Evolutionary conservation across 1,139 yeast species (phyloP).

Genomic region (Pichia terricola): DNA sequence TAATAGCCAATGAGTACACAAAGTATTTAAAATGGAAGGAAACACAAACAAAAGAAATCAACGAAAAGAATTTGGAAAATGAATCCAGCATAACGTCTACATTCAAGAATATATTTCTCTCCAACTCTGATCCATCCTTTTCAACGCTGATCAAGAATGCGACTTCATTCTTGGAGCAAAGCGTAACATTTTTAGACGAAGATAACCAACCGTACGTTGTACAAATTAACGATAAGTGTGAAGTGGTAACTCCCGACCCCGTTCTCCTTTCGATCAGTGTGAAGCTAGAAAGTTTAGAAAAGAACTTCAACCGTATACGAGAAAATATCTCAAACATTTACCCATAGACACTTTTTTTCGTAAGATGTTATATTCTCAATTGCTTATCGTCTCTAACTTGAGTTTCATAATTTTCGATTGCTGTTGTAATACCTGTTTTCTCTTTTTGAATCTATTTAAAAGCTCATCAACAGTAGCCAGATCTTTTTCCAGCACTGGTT

Average conservation of each 20-base stretch:
- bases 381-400: conserved; percentile 13
- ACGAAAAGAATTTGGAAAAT: conserved; percentile 3
- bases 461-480: conserved; percentile 10
- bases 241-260: conserved; percentile 26
- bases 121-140: conserved; percentile 19
- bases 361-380: background rate
- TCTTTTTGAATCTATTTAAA: conserved; percentile 12
- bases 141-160: conserved; percentile 22
- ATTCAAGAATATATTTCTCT: conserved; percentile 13
- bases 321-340: conserved; percentile 14
- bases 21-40: conserved; percentile 18
- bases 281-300: conserved; percentile 25
- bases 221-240: conserved; percentile 21
- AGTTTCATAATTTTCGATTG: conserved; percentile 12
- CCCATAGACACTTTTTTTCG: too few species aligned
- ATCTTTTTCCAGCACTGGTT: conserved; percentile 18
- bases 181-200: conserved; percentile 23
- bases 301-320: conserved; percentile 16
- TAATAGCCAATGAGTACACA: conserved; percentile 23
- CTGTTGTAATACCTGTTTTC: conserved; percentile 12
- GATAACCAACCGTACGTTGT: conserved; percentile 21
- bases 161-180: conserved; percentile 20
- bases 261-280: conserved; percentile 23
- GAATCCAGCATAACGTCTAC: conserved; percentile 4
- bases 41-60: conserved; percentile 3